A percentile compares a stretch with the other conserved stretches of the same genome.
Conservation (phyloP, 2,329 filamentous ascomycete species). For the Fusarium virguliforme region DNA sequence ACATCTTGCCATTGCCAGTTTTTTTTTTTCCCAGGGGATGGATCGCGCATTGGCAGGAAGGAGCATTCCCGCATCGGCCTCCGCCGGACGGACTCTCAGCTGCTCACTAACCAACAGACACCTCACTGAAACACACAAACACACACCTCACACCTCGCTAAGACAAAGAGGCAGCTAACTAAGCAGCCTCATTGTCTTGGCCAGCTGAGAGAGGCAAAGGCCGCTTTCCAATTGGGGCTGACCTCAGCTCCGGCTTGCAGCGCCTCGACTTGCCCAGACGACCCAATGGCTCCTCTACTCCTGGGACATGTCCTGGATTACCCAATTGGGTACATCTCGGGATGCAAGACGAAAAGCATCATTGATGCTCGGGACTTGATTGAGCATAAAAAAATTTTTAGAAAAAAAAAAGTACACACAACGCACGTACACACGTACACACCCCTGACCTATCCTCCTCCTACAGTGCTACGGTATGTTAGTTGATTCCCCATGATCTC, state of each 20-base stretch:
- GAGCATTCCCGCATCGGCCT: slow-evolving; percentile 13
- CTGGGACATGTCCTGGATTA: neutral
- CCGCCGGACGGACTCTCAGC: slow-evolving; percentile 10
- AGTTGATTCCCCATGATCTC: slow-evolving; percentile 22
- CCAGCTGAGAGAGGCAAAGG: slow-evolving; percentile 16
- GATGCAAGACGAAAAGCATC: slow-evolving; percentile 5
- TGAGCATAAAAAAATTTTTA: neutral
- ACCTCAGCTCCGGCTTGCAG: slow-evolving; percentile 19
- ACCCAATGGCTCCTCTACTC: slow-evolving; percentile 1
- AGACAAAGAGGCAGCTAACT: slow-evolving; percentile 2
- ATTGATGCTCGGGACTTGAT: neutral
- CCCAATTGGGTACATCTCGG: slow-evolving; percentile 10
- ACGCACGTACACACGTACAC: neutral
- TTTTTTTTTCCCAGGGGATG: slow-evolving; percentile 22
- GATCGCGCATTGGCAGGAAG: slow-evolving; percentile 18
- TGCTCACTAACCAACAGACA: neutral
- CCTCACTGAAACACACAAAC: neutral
- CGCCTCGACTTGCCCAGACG: neutral
- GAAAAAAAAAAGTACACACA: slow-evolving; percentile 5
- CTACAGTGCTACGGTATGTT: slow-evolving; percentile 24
- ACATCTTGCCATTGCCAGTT: slow-evolving; percentile 14
- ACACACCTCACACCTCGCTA: slow-evolving; percentile 32
- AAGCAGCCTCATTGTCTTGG: slow-evolving; percentile 42
- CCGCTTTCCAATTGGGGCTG: slow-evolving; percentile 11
- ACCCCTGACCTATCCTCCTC: slow-evolving; percentile 22